These are phyloP conservation scores for Potentilla sterilis DNA, from an alignment of 306 rosid genomes.

Conservation along the genomic window DNA sequence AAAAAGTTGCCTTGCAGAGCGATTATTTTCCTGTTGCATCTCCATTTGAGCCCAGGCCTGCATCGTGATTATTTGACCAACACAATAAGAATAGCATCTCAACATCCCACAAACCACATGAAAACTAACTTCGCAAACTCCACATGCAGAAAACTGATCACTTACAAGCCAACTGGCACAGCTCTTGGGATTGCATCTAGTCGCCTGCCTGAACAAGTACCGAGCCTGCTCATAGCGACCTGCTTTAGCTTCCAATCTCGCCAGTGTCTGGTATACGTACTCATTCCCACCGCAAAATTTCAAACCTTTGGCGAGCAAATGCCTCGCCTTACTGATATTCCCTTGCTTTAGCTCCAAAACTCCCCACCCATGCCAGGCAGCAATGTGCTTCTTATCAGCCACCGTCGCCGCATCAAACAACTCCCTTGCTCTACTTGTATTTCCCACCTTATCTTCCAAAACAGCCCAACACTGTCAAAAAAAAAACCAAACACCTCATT, in stretches of 20 bases:
- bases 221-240: conserved; percentile 83
- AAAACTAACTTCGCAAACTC: conserved; percentile 19
- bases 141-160: conserved; percentile 19
- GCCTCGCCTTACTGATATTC: conserved; percentile 76
- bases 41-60: conserved; percentile 99
- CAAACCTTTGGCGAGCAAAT: conserved; percentile 75
- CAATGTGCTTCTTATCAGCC: conserved; percentile 85
- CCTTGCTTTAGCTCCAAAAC: conserved; percentile 88
- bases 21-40: conserved; percentile 70
- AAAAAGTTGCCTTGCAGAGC: conserved; percentile 67
- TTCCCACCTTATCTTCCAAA: conserved; percentile 77
- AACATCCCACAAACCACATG: not conserved
- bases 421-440: conserved; percentile 75
- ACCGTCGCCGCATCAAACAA: conserved; percentile 92
- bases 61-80: conserved; percentile 16
- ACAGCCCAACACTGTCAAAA: conserved; percentile 86
- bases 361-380: conserved; percentile 99
- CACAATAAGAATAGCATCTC: not conserved
- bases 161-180: conserved; percentile 99
- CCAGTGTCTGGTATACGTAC: conserved; percentile 88
- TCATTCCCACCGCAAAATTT: conserved; percentile 80
- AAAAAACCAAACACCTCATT: conserved; percentile 2
- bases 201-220: conserved; percentile 79
- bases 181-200: conserved; percentile 82
- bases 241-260: conserved; percentile 80